Percentiles rank a stretch among this genome's conserved stretches.
These are phyloP conservation scores for Botryotinia globosa DNA, from an alignment of 2,329 filamentous ascomycete species.

Conservation along the genomic window DNA sequence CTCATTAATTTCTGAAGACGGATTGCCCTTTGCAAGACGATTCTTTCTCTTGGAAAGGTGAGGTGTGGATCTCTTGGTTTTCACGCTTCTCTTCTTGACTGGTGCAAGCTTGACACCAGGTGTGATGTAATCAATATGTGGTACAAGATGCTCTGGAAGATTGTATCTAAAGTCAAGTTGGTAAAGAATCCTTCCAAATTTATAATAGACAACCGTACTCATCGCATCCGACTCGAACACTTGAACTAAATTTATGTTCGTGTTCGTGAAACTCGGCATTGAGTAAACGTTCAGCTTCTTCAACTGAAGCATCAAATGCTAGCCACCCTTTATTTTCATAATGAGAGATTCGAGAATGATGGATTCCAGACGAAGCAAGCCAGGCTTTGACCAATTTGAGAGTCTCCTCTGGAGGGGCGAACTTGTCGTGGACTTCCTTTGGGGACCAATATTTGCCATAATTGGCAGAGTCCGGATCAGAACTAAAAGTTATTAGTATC, in stretches of 20 bases:
- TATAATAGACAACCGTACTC: slow-evolving; percentile 27
- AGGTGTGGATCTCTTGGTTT: slow-evolving; percentile 20
- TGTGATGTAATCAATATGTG: slow-evolving; percentile 48
- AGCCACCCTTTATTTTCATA: slow-evolving; percentile 40
- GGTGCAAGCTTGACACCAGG: slow-evolving; percentile 42
- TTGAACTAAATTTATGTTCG: slow-evolving; percentile 34
- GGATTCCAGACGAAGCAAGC: slow-evolving; percentile 39
- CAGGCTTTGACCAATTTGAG: slow-evolving; percentile 38
- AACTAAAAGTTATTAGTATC: slow-evolving; percentile 21
- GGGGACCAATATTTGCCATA: slow-evolving; percentile 27
- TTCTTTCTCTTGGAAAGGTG: slow-evolving; percentile 11
- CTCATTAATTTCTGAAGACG: not conserved
- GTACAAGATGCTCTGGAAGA: slow-evolving; percentile 42
- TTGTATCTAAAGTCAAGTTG: slow-evolving; percentile 38
- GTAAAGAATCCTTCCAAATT: not conserved
- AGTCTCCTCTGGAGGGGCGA: slow-evolving; percentile 37
- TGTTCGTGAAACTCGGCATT: slow-evolving; percentile 40
- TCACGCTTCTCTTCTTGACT: slow-evolving; percentile 24
- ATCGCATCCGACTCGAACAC: slow-evolving; percentile 39
- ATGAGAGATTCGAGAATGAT: slow-evolving; percentile 36
- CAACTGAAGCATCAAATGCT: slow-evolving; percentile 39
- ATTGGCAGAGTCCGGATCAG: slow-evolving; percentile 29
- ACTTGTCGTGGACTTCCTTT: slow-evolving; percentile 30
- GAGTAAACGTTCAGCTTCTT: slow-evolving; percentile 39
- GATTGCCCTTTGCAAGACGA: not conserved